Evolutionary conservation across 371 early-diverging fungal species (phyloP).

Genomic region (Circinella umbellata): DNA sequence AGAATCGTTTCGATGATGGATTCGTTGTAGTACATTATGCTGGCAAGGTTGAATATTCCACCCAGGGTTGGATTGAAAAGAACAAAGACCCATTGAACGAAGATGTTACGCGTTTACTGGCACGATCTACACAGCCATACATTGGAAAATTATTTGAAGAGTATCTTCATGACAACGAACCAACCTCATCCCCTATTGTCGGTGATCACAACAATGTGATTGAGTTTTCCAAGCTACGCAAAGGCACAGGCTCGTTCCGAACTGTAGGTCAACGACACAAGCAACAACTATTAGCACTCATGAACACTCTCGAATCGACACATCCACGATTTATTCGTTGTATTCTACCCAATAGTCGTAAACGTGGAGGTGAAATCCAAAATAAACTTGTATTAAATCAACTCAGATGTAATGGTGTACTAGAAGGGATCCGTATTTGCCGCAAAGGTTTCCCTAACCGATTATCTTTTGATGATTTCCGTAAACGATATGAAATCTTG

Average conservation of each 20-base stretch:
- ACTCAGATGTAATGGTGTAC: conserved; percentile 98
- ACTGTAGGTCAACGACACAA: conserved; percentile 98
- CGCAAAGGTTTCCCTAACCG: conserved; percentile 98
- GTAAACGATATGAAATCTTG: conserved; percentile 94
- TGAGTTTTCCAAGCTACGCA: conserved; percentile 29
- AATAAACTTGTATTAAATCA: conserved; percentile 93
- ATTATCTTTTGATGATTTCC: conserved; percentile 94
- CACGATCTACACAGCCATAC: conserved; percentile 81
- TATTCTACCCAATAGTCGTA: conserved; percentile 98
- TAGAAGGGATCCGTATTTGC: conserved; percentile 99
- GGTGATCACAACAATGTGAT: too few species aligned
- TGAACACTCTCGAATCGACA: conserved; percentile 92
- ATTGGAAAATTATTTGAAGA: conserved; percentile 86
- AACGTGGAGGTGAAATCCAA: conserved; percentile 85
- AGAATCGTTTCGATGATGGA: conserved; percentile 88
- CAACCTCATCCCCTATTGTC: too few species aligned
- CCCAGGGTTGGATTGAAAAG: conserved; percentile 97
- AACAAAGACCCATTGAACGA: conserved; percentile 99
- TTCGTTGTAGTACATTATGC: conserved; percentile 99
- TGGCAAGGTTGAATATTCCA: conserved; percentile 95
- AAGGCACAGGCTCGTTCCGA: conserved; percentile 84
- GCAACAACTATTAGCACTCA: conserved; percentile 90
- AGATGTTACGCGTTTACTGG: conserved; percentile 88
- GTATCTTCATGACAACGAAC: conserved; percentile 68
- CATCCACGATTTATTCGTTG: conserved; percentile 99